These are phyloP conservation scores for Cunninghamia lanceolata DNA, from an alignment of 75 land plant species.

Conservation along the genomic window DNA sequence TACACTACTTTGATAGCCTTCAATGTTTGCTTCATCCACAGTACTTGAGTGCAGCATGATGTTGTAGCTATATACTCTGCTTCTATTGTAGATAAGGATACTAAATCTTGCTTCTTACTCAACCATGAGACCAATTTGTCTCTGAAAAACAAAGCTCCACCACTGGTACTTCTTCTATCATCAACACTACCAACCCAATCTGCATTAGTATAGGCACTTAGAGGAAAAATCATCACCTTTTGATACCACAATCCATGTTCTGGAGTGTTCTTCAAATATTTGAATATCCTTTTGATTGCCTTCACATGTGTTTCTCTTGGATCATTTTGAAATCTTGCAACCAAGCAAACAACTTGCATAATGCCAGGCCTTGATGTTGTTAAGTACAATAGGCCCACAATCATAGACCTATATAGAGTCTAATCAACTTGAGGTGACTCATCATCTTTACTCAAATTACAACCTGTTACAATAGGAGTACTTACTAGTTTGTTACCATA, in stretches of 20 bases:
- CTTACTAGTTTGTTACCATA: not conserved
- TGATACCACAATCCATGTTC: not conserved
- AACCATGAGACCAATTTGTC: not conserved
- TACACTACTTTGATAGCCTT: too few species aligned
- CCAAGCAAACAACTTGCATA: not conserved
- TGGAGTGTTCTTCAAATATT: not conserved
- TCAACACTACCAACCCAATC: constrained; percentile 5
- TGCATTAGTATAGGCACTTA: not conserved
- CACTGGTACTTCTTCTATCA: not conserved
- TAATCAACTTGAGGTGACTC: not conserved
- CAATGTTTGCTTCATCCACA: not conserved
- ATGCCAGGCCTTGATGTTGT: constrained; percentile 3
- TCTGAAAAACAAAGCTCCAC: not conserved
- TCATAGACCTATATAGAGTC: not conserved
- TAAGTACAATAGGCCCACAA: not conserved
- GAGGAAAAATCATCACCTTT: not conserved
- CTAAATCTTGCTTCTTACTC: not conserved
- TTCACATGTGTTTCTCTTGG: not conserved
- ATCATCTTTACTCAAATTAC: not conserved
- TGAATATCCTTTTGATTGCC: not conserved
- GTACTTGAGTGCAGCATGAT: not conserved
- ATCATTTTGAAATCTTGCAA: not conserved
- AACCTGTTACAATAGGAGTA: not conserved
- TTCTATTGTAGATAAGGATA: not conserved
- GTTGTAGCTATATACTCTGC: not conserved